Evolutionary conservation across 2,329 filamentous ascomycete genomes (phyloP).

Genomic region (Botryotinia calthae): DNA sequence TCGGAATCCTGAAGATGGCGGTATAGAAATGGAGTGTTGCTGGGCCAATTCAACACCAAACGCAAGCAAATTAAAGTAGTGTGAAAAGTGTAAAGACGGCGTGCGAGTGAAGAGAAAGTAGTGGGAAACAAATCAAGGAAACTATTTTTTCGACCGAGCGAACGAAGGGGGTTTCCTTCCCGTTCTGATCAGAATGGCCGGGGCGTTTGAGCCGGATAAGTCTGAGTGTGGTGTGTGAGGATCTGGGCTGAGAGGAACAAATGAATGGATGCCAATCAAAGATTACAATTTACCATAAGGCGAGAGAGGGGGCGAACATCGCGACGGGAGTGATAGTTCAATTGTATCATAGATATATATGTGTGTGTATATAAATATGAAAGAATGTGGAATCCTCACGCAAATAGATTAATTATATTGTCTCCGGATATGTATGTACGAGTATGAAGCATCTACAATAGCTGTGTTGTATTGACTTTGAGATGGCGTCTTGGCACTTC

Average conservation of each 20-base stretch:
- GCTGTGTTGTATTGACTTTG: neutral
- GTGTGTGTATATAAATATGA: too few relatives aligned
- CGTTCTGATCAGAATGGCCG: neutral
- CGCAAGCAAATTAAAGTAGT: neutral
- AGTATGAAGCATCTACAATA: neutral
- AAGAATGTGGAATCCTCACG: neutral
- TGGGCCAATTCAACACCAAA: neutral
- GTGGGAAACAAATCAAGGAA: slow-evolving; percentile 9
- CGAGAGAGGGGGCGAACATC: neutral
- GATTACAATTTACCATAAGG: neutral
- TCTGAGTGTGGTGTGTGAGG: neutral
- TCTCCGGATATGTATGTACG: neutral
- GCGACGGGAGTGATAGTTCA: neutral
- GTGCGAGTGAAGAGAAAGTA: slow-evolving; percentile 1
- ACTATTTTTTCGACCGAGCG: slow-evolving; percentile 1
- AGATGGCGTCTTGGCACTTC: neutral
- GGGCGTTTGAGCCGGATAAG: slow-evolving; percentile 8
- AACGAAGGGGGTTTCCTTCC: slow-evolving; percentile 12
- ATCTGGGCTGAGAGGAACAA: slow-evolving; percentile 7
- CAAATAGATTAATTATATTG: neutral
- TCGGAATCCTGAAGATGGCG: slow-evolving; percentile 1
- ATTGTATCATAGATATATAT: neutral
- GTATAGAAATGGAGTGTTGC: slow-evolving; percentile 11
- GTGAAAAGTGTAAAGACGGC: neutral
- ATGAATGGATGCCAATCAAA: slow-evolving; percentile 5